A percentile compares a stretch with the other conserved stretches of the same genome.
Conservation (phyloP, 176 grass and related monocot species). For the Eremochloa ophiuroides region DNA sequence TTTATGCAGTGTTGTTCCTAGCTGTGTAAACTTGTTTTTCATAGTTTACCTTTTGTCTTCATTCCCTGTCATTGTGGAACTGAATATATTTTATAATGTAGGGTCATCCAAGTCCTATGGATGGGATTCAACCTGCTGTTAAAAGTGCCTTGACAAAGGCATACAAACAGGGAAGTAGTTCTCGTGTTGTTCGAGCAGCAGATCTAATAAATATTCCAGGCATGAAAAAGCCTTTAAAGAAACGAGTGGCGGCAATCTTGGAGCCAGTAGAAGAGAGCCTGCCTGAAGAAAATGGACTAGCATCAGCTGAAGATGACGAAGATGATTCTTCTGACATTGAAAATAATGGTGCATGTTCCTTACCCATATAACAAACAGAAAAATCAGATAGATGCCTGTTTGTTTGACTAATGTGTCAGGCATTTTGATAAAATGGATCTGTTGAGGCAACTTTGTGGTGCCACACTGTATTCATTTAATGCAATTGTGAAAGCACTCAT, state of each 20-base stretch:
- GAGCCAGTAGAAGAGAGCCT: conserved; percentile 81
- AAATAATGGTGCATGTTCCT: conserved; percentile 56
- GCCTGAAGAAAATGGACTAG: conserved; percentile 74
- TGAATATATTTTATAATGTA: conserved; percentile 30
- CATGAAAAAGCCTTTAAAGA: conserved; percentile 84
- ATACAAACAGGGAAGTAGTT: conserved; percentile 90
- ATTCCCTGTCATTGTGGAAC: neutral
- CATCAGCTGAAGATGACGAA: conserved; percentile 57
- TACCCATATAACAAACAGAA: neutral
- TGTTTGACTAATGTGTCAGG: too few relatives aligned
- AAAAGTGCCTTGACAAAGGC: conserved; percentile 93
- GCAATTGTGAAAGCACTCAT: neutral
- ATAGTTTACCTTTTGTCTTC: neutral
- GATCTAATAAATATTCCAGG: conserved; percentile 84
- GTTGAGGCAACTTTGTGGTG: neutral
- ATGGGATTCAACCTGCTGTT: conserved; percentile 82
- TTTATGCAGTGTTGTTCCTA: neutral
- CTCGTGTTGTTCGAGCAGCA: conserved; percentile 71
- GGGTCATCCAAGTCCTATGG: conserved; percentile 87
- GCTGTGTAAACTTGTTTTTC: neutral
- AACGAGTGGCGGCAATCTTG: conserved; percentile 87
- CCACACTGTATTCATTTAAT: neutral
- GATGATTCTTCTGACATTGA: conserved; percentile 75
- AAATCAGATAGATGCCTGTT: too few relatives aligned
- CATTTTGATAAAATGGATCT: too few relatives aligned